These are phyloP conservation scores for Nigrospora osmanthi DNA, from an alignment of 2,329 filamentous ascomycete species.

Conservation along the genomic window DNA sequence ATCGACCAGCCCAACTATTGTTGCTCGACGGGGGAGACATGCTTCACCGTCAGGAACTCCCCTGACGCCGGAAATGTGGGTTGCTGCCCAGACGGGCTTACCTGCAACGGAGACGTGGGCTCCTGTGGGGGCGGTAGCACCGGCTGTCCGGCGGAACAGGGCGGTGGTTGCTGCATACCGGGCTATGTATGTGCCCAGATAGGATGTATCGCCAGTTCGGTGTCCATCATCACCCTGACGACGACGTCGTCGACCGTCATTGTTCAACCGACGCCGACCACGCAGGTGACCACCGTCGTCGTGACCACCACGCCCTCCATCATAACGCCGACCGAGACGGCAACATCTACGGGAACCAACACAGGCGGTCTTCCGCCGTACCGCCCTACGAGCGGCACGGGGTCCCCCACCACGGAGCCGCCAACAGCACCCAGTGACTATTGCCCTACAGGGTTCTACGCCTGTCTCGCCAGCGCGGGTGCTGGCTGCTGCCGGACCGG, in stretches of 20 bases:
- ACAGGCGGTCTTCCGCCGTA: conserved; percentile 26
- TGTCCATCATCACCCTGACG: conserved; percentile 26
- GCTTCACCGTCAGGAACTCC: conserved; percentile 55
- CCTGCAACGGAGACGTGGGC: conserved; percentile 56
- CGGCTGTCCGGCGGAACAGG: conserved; percentile 55
- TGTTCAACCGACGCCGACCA: conserved; percentile 23
- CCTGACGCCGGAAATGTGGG: conserved; percentile 58
- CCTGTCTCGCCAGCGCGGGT: conserved; percentile 76
- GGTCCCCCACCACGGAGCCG: conserved; percentile 21
- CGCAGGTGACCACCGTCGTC: conserved; percentile 24
- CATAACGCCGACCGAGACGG: conserved; percentile 10
- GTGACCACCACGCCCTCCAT: conserved; percentile 31
- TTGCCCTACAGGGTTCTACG: conserved; percentile 89
- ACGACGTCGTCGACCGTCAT: conserved; percentile 29
- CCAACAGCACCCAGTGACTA: conserved; percentile 24
- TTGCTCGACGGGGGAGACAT: conserved; percentile 59
- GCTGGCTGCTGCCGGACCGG: conserved; percentile 84
- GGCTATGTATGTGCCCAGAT: conserved; percentile 62
- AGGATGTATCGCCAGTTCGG: conserved; percentile 48
- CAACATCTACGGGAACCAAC: conserved; percentile 21
- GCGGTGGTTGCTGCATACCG: conserved; percentile 69
- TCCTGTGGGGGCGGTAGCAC: conserved; percentile 55
- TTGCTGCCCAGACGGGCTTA: conserved; percentile 62
- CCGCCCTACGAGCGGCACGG: conserved; percentile 23
- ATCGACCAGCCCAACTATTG: conserved; percentile 66